Evolutionary conservation across 2,329 filamentous ascomycete genomes (phyloP), one percentile per base, ranked within the genome.

Genomic region (Hypoxylon sp.): DNA sequence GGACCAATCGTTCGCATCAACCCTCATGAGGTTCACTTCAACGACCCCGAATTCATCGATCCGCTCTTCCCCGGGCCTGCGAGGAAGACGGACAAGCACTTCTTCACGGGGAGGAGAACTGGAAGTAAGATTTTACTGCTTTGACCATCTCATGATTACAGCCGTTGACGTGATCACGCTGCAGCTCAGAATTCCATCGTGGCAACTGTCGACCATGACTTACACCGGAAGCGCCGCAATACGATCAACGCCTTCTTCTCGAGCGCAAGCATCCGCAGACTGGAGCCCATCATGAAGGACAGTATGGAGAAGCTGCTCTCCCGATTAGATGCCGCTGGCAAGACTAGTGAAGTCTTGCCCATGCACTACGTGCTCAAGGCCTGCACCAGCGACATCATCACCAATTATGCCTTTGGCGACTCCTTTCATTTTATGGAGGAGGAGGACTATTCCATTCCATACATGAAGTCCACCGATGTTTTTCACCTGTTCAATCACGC

Each of bases 301-400:
- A 10, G 53, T 29, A 23, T 67, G 15, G 13, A 52, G 15, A 35
- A 17, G 33, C 9, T 35, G 18, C 6, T 35, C 3, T 7, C 8
- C 3, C 27, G 27, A 11, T 11, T 29, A n/a, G 27, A 29, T 3
- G 27, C 27, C 9, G 10, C 5, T 3, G 8, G 27, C 27, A 11
- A 6, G 13, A n/a, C n/a, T n/a, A 6, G 27, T 11, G 8, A 11
- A 4, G 27, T 29, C 27, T 7, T 6, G 8, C 3, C 3, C 8
- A 60, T 67, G n/a, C 65, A 67, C 35, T 11, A 54, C 4, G 31
- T 67, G 0, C 61, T 68, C 58, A 63, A 64, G 40, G 66, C 65
- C 0, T 58, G 40, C 41, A 46, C 66, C 1, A 68, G 63, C 51
- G 68, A 69, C 20, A 46, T 66, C 2, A 68, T 67, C 54, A 66